These are phyloP conservation scores for Microcyclosporella mali DNA, from an alignment of 2,329 filamentous ascomycete genomes.

Conservation along the genomic window DNA sequence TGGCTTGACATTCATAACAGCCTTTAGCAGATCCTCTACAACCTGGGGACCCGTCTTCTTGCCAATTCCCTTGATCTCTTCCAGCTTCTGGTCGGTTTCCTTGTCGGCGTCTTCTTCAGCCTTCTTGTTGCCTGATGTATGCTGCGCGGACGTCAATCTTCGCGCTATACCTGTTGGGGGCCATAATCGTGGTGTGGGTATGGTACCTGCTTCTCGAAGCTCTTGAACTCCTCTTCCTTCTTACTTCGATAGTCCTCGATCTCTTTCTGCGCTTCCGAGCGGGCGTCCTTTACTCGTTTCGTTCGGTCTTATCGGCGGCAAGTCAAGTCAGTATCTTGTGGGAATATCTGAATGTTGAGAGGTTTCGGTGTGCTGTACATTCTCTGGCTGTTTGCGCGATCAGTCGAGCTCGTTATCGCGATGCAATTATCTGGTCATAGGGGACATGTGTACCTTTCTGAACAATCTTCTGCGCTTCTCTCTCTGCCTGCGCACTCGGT, in stretches of 20 bases:
- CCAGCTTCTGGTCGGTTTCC: conserved; percentile 74
- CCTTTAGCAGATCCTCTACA: conserved; percentile 72
- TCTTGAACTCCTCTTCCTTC: conserved; percentile 93
- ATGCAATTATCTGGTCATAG: too few relatives aligned
- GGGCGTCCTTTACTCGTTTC: conserved; percentile 93
- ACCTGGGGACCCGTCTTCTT: conserved; percentile 74
- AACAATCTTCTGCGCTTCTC: conserved; percentile 97
- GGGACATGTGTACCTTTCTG: conserved; percentile 69
- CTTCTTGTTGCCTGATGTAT: conserved; percentile 81
- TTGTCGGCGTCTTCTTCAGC: conserved; percentile 66
- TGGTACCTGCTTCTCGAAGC: conserved; percentile 78
- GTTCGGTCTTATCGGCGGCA: too few relatives aligned
- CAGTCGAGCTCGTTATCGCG: conserved; percentile 5
- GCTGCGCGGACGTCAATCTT: conserved; percentile 54
- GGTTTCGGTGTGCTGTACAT: conserved; percentile 53
- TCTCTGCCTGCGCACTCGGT: conserved; percentile 67
- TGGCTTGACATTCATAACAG: conserved; percentile 79
- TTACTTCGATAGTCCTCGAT: conserved; percentile 84
- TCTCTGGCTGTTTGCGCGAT: conserved; percentile 71
- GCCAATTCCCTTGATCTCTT: conserved; percentile 74
- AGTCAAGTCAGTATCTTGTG: too few relatives aligned
- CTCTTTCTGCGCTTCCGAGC: conserved; percentile 94
- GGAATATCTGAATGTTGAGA: too few relatives aligned
- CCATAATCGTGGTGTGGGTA: neutral
- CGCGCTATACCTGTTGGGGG: neutral